Evolutionary conservation across 2,329 filamentous ascomycete genomes (phyloP).

Genomic region (Botryotinia globosa): DNA sequence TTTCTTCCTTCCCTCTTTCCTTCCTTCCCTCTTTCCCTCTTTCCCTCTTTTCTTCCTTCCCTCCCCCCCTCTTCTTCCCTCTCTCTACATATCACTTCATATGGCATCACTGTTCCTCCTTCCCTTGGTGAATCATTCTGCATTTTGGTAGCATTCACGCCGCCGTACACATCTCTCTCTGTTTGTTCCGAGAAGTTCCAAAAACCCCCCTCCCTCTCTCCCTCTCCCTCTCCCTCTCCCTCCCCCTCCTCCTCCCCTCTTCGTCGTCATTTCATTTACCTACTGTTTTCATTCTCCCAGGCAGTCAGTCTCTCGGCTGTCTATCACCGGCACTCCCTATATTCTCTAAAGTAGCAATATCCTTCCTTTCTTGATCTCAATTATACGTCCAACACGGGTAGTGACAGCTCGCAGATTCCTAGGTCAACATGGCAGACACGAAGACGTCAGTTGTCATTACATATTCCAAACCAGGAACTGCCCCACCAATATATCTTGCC

Average conservation of each 20-base stretch:
- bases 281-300: background rate
- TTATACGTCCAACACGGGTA: background rate
- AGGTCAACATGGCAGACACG: conserved; percentile 15
- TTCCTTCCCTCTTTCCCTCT: no score
- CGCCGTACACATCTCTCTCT: background rate
- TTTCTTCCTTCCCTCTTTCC: no score
- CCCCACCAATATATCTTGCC: conserved; percentile 68
- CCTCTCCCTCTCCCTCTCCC: no score
- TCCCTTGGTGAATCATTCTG: background rate
- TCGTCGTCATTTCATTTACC: background rate
- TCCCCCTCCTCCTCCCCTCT: no score
- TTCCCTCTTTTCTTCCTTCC: background rate
- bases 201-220: background rate
- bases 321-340: background rate
- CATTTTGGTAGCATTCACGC: no score
- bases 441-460: conserved; percentile 44
- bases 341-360: background rate
- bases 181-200: background rate
- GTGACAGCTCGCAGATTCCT: conserved; percentile 7
- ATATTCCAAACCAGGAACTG: conserved; percentile 57
- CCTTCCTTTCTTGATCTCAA: background rate
- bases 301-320: background rate
- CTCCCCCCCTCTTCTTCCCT: background rate
- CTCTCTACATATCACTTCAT: background rate
- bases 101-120: background rate